These are phyloP conservation scores for Cicer bijugum DNA, from an alignment of 306 rosid genomes.

Conservation along the genomic window DNA sequence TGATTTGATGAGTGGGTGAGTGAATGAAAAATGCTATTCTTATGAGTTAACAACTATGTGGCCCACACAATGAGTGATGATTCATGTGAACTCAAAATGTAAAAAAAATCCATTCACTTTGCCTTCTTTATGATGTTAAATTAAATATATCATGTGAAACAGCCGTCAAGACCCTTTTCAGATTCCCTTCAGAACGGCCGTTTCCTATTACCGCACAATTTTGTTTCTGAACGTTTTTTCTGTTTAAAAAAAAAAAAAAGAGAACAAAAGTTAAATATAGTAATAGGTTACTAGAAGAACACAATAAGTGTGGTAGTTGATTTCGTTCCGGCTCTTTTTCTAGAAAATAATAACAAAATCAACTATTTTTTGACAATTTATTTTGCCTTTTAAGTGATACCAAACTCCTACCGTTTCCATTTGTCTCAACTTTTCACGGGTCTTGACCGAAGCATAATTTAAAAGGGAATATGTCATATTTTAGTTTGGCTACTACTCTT, in stretches of 20 bases:
- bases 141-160: constrained; percentile 46
- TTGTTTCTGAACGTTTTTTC: background rate
- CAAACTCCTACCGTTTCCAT: constrained; percentile 3
- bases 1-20: background rate
- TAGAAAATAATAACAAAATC: background rate
- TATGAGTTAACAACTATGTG: constrained; percentile 17
- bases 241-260: background rate
- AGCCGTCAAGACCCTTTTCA: background rate
- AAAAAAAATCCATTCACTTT: constrained; percentile 10
- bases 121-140: background rate
- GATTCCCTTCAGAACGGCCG: background rate
- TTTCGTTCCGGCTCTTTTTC: background rate
- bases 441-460: background rate
- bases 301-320: background rate
- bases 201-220: constrained; percentile 20
- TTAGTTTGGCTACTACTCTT: constrained; percentile 14
- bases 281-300: background rate
- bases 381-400: constrained; percentile 36
- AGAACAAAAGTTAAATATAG: background rate
- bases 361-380: constrained; percentile 9
- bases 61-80: constrained; percentile 18
- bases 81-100: constrained; percentile 42
- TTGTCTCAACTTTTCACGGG: constrained; percentile 27
- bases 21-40: constrained; percentile 13
- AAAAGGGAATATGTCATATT: background rate